Evolutionary conservation across 2,329 filamentous ascomycete species (phyloP).

Genomic region (Sporothrix dimorphospora): DNA sequence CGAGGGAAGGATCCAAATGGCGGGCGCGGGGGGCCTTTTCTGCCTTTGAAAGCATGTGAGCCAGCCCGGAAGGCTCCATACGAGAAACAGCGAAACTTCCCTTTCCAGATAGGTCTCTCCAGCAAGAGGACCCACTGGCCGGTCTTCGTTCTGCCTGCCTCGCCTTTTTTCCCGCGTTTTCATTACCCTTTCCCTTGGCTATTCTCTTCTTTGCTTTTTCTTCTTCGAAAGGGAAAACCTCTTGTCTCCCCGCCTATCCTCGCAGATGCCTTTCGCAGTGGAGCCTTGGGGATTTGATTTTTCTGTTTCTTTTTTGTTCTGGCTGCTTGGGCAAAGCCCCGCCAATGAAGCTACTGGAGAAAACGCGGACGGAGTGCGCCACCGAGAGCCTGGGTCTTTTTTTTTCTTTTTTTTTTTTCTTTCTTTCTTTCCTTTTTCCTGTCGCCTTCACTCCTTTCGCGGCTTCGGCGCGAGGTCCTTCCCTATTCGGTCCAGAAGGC

Average conservation of each 20-base stretch:
- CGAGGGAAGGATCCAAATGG: neutral
- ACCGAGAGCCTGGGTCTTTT: constrained; percentile 4
- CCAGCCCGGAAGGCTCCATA: constrained; percentile 15
- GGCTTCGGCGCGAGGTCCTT: constrained; percentile 19
- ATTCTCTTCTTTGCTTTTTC: neutral
- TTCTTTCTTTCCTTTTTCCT: neutral
- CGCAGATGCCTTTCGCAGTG: neutral
- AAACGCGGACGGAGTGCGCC: neutral
- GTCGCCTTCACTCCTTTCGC: neutral
- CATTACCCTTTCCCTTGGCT: constrained; percentile 9
- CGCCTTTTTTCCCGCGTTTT: neutral
- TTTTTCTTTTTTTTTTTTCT: neutral
- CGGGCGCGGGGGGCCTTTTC: neutral
- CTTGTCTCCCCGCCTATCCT: neutral
- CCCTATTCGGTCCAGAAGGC: constrained; percentile 15
- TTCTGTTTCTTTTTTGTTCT: neutral
- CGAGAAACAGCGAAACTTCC: constrained; percentile 12
- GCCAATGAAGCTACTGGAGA: constrained; percentile 12
- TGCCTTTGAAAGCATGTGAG: constrained; percentile 17
- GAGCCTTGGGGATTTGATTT: constrained; percentile 1
- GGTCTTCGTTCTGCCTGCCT: constrained; percentile 12
- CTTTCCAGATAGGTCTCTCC: constrained; percentile 14
- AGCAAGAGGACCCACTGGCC: neutral
- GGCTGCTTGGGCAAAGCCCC: neutral
- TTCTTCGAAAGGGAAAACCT: neutral